phyloP scores from a whole-genome alignment of 208 protist species.

The Crithidia thermophila region DNA sequence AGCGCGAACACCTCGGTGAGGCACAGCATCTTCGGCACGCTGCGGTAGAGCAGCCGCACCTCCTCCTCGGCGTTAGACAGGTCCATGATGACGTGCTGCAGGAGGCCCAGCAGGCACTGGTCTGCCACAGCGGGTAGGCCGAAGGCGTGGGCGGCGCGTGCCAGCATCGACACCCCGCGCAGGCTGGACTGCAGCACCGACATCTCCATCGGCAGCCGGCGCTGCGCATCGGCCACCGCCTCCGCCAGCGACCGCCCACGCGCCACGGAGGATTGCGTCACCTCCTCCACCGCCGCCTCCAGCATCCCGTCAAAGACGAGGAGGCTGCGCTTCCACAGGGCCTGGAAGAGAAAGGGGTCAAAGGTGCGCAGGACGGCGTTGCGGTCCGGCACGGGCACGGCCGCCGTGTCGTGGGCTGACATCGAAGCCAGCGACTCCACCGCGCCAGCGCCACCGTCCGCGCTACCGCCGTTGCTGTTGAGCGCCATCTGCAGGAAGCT shows the following conservation, averaged over 20 bases:
- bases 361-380: slow-evolving; percentile 17
- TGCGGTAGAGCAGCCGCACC: slow-evolving; percentile 40
- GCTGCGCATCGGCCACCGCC: slow-evolving; percentile 31
- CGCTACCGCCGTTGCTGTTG: background rate
- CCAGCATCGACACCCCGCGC: slow-evolving; percentile 35
- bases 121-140: slow-evolving; percentile 32
- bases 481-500: slow-evolving; percentile 26
- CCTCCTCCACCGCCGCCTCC: slow-evolving; percentile 31
- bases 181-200: slow-evolving; percentile 35
- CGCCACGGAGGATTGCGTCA: slow-evolving; percentile 25
- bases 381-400: background rate
- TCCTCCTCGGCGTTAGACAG: slow-evolving; percentile 34
- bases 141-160: slow-evolving; percentile 25
- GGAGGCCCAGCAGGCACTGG: slow-evolving; percentile 37
- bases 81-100: slow-evolving; percentile 35
- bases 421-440: slow-evolving; percentile 18
- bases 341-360: slow-evolving; percentile 54
- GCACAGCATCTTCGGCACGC: slow-evolving; percentile 41
- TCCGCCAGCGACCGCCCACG: slow-evolving; percentile 19
- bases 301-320: slow-evolving; percentile 59
- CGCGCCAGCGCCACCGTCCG: background rate
- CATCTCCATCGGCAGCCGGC: slow-evolving; percentile 27
- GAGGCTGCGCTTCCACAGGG: slow-evolving; percentile 59
- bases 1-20: slow-evolving; percentile 47
- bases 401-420: background rate